phyloP scores from a whole-genome alignment of 345 rosid genomes.

The Eucalyptus leucophloia region DNA sequence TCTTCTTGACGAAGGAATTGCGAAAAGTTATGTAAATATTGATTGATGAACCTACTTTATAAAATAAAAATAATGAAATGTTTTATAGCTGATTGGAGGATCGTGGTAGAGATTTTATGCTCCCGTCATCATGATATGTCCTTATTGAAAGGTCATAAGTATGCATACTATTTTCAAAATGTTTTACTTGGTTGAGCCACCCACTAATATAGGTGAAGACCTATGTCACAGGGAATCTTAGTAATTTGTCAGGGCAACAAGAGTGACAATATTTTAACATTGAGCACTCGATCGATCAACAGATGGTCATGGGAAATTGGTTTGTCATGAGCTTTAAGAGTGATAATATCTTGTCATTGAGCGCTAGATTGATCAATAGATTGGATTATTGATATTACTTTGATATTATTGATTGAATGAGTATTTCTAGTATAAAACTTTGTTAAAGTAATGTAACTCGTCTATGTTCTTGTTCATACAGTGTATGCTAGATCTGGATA shows the following conservation, averaged over 20 bases:
- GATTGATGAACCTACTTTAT: neutral
- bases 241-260: too few relatives aligned
- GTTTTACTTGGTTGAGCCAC: neutral
- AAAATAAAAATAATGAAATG: neutral
- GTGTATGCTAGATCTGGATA: neutral
- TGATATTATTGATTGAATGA: neutral
- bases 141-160: neutral
- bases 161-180: neutral
- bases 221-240: too few relatives aligned
- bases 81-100: neutral
- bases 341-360: neutral
- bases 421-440: neutral
- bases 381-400: neutral
- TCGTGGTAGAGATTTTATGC: neutral
- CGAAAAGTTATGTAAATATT: neutral
- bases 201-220: too few relatives aligned
- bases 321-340: too few relatives aligned
- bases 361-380: neutral
- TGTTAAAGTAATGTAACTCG: neutral
- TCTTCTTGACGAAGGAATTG: neutral
- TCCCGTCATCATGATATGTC: neutral
- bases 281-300: too few relatives aligned
- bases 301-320: too few relatives aligned
- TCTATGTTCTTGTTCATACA: neutral
- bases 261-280: too few relatives aligned